Evolutionary conservation across 306 rosid species (phyloP).

Genomic region (Mucuna pruriens): DNA sequence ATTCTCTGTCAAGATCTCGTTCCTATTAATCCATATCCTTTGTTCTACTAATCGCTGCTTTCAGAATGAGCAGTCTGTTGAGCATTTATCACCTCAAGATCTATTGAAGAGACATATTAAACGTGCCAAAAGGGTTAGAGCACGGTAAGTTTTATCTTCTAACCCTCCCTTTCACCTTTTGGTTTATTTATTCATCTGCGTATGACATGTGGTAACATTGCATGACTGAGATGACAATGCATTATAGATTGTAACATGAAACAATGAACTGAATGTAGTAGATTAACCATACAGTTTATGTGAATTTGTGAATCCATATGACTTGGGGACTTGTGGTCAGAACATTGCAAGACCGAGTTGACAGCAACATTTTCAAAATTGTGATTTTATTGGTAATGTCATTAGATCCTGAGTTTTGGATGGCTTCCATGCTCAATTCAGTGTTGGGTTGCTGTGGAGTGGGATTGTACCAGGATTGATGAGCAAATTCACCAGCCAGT

Average conservation of each 20-base stretch:
- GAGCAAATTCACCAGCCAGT: not conserved
- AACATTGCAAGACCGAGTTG: conserved; percentile 9
- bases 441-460: not conserved
- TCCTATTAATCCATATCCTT: conserved; percentile 7
- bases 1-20: not conserved
- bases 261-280: not conserved
- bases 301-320: conserved; percentile 3
- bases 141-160: conserved; percentile 55
- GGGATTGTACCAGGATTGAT: not conserved
- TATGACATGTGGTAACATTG: conserved; percentile 10
- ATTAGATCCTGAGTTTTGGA: not conserved
- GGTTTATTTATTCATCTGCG: conserved; percentile 20
- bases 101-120: conserved; percentile 70
- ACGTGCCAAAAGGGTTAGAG: conserved; percentile 88
- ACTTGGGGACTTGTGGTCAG: not conserved
- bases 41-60: conserved; percentile 37
- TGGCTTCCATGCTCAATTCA: not conserved
- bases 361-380: not conserved
- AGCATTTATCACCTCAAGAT: conserved; percentile 54
- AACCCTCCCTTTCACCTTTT: conserved; percentile 9
- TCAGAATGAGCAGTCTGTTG: conserved; percentile 65
- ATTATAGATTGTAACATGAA: not conserved
- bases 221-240: not conserved
- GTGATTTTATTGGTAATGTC: not conserved
- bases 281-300: not conserved